Percentiles rank a stretch among this genome's conserved stretches.
These are phyloP conservation scores for Peronospora destructor DNA, from an alignment of 352 stramenopile species.

Conservation along the genomic window DNA sequence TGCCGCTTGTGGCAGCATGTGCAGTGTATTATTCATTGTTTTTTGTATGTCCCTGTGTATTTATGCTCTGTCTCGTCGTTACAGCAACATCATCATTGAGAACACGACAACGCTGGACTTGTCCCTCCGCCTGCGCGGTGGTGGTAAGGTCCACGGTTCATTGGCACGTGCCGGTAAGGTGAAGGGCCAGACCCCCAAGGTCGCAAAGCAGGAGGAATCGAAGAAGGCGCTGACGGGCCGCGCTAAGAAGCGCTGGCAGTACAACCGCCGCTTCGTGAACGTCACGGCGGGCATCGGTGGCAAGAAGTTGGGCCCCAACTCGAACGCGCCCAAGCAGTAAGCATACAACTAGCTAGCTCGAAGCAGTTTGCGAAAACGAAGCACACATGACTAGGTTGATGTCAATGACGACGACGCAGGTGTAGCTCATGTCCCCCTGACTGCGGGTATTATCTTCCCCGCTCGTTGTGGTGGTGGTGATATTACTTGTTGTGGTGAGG, in stretches of 20 bases:
- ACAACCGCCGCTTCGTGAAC: conserved; percentile 99
- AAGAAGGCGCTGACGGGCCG: conserved; percentile 96
- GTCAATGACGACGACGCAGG: conserved; percentile 12
- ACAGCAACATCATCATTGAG: conserved; percentile 96
- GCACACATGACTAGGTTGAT: conserved; percentile 4
- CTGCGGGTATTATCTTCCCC: conserved; percentile 7
- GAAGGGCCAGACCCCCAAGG: conserved; percentile 99
- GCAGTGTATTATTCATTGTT: too few species aligned
- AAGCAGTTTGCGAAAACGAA: conserved; percentile 1
- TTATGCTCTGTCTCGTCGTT: conserved; percentile 8
- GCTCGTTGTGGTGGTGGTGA: background rate
- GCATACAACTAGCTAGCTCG: conserved; percentile 5
- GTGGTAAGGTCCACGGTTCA: conserved; percentile 99
- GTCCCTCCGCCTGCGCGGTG: conserved; percentile 90
- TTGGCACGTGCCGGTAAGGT: conserved; percentile 99
- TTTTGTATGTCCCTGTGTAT: background rate
- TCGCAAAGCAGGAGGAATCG: conserved; percentile 96
- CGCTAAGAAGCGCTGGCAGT: conserved; percentile 99
- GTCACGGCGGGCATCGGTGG: conserved; percentile 94
- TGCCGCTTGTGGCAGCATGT: too few species aligned
- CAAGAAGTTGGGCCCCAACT: conserved; percentile 98
- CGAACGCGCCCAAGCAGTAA: conserved; percentile 93
- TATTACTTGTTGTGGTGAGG: too few species aligned
- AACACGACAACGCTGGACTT: conserved; percentile 96
- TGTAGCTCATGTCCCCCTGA: conserved; percentile 7